These are phyloP conservation scores for Fusarium verticillioides DNA, from an alignment of 2,329 filamentous ascomycete genomes.

Conservation along the genomic window DNA sequence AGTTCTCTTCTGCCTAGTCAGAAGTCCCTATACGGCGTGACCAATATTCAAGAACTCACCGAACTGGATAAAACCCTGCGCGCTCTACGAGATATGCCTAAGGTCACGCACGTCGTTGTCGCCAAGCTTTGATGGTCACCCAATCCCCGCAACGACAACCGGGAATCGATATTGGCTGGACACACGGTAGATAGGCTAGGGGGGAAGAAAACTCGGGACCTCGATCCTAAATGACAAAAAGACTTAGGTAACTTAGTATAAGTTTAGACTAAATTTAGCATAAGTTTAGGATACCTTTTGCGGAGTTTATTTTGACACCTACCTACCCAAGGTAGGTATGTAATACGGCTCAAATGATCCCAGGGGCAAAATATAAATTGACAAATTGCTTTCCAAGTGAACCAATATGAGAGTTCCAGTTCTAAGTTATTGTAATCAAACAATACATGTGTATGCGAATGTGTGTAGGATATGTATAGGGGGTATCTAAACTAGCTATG, in stretches of 20 bases:
- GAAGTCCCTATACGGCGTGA: too few species aligned
- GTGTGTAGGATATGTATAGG: constrained; percentile 17
- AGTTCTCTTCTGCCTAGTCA: too few species aligned
- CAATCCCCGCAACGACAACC: too few species aligned
- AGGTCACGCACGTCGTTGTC: too few species aligned
- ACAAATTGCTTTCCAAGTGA: not conserved
- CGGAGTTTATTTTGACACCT: not conserved
- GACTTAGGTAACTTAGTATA: not conserved
- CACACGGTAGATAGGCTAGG: not conserved
- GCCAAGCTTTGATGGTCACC: too few species aligned
- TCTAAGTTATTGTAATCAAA: not conserved
- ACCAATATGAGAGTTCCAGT: too few species aligned
- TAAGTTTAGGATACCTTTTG: not conserved
- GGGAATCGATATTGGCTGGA: too few species aligned
- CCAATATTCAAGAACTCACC: too few species aligned
- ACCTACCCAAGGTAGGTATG: not conserved
- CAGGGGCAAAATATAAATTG: not conserved
- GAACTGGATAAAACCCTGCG: too few species aligned
- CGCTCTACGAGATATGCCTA: too few species aligned
- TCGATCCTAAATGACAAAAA: not conserved
- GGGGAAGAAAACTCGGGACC: not conserved
- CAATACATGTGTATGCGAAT: not conserved
- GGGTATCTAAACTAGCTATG: constrained; percentile 26
- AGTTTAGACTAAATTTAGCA: not conserved
- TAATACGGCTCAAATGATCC: not conserved